Base-by-base conservation (phyloP, 176 grass and related monocot genomes). In the barley (Hordeum vulgare) region DNA sequence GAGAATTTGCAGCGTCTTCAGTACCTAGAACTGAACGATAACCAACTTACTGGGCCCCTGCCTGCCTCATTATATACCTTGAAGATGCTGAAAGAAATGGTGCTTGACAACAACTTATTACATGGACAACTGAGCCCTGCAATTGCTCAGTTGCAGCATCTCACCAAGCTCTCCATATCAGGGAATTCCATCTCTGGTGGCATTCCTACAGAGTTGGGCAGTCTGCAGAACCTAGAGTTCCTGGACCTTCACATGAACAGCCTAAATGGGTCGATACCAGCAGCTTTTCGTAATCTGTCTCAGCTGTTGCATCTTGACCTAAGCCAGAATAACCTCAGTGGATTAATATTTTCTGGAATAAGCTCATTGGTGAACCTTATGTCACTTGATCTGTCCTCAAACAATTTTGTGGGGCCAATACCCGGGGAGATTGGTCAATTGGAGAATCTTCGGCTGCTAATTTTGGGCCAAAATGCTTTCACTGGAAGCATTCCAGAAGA, bases 331-430 rank as follows among this genome's bases (percentile, higher is more conserved):
- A 71, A 72, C 36, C 82, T 97, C 35, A 88, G 59, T 9, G 95
- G 92, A 66, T 88, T 83, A 62, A 87, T 97, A 78, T 93, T 93
- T 85, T 83, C 95, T 9, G 81, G 84, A 79, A 91, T 97, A 71
- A 81, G 84, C 70, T 87, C 82, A 17, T 75, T 94, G 86, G 65
- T 36, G 64, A 88, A 86, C 84, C 67, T 97, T 40, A 41, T 89
- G 73, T 93, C 92, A 21, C 78, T 97, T 60, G 95, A 97, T 82
- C 86, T 97, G 34, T 97, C 93, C 7, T 92, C 89, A 27, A 98
- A 98, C 81, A 86, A 75, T 73, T 94, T 98, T 62, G 44, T 73
- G 77, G 96, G 96, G 13, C 21, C 85, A 70, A 59, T 98, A 58
- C 93, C 96, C 27, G 85, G 81, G 69, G 90, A 86, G 23, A 92